Evolutionary conservation across 2,329 filamentous ascomycete species (phyloP), one percentile per base, ranked within the genome.

Genomic region (Neopestalotiopsis sp.): DNA sequence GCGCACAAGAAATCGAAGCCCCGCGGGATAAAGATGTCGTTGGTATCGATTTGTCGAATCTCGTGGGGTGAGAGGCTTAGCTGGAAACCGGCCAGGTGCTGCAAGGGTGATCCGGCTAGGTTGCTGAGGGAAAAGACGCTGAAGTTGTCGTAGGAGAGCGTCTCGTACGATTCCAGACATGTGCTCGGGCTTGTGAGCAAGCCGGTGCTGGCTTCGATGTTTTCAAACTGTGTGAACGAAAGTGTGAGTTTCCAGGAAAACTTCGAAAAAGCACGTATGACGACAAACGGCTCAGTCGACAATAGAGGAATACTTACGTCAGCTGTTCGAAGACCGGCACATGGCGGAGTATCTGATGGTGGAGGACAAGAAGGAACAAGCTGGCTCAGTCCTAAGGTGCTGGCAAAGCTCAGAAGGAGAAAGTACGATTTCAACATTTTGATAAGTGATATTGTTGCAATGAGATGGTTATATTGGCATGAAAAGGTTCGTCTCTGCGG

Each of bases 1-100:
- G 30, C 57, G 57, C 57, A 59, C 57, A 59, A 32, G 14, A 59
- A 59, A 9, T 59, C 24, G n/a, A 59, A 59, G 57, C 24, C 13
- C 24, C 14, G 1, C 10, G 57, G 57, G 20, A 24, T 7, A 12
- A 59, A 59, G 5, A 32, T 13, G 7, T 14, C 28, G 9, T 12
- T 17, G 20, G 5, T 1, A 9, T 17, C 4, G 24, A 14, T 24
- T 28, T 28, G 10, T 12, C 0, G 13, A 24, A 59, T 59, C 24
- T 4, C 9, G 20, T 59, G 57, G 10, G 24, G 2, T 5, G 14
- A 10, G 12, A 3, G 6, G 28, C 17, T 24, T 9, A 59, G 57
- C 24, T 59, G 57, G 30, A 30, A 59, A 5, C 57, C 57, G 57
- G 57, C 57, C 20, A 30, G 2, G 28, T 59, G 57, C 24, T 24